Evolutionary conservation across 495 filamentous ascomycete genomes (phyloP).

Genomic region (Oleoguttula mirabilis): DNA sequence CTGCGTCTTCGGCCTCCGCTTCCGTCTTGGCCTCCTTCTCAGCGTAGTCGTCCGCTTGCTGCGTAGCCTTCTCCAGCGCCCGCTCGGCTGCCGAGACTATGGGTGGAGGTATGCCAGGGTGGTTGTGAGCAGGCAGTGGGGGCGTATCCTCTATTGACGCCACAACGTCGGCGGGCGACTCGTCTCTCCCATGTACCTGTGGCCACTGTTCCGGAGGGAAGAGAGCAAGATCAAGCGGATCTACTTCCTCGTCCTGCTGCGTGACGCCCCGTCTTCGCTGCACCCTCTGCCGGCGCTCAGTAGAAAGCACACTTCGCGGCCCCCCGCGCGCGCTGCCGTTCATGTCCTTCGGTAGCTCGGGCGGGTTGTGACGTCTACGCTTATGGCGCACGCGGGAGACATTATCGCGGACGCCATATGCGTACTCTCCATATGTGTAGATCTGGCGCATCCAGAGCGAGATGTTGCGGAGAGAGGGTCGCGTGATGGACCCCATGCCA

Average conservation of each 20-base stretch:
- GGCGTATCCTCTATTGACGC: background rate
- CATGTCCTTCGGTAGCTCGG: background rate
- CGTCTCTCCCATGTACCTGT: background rate
- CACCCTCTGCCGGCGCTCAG: background rate
- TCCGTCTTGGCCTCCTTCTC: background rate
- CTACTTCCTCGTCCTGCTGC: background rate
- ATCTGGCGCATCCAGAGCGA: constrained; percentile 76
- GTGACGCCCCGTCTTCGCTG: background rate
- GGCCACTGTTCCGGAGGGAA: constrained; percentile 1
- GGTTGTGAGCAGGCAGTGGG: background rate
- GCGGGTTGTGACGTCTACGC: constrained; percentile 17
- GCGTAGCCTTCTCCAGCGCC: constrained; percentile 4
- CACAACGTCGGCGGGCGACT: constrained; percentile 4
- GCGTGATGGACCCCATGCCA: constrained; percentile 56
- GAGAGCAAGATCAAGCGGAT: background rate
- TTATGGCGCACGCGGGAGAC: constrained; percentile 41
- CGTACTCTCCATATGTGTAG: constrained; percentile 60
- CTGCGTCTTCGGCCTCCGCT: constrained; percentile 26
- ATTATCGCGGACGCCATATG: constrained; percentile 72
- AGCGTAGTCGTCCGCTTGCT: constrained; percentile 3
- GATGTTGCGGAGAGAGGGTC: constrained; percentile 51
- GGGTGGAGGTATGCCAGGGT: constrained; percentile 6
- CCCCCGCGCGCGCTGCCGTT: background rate
- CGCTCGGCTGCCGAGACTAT: constrained; percentile 7
- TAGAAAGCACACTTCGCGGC: background rate